Evolutionary conservation across 2,329 filamentous ascomycete species (phyloP), one percentile per base, ranked within the genome.

Genomic region (Capronia coronata): DNA sequence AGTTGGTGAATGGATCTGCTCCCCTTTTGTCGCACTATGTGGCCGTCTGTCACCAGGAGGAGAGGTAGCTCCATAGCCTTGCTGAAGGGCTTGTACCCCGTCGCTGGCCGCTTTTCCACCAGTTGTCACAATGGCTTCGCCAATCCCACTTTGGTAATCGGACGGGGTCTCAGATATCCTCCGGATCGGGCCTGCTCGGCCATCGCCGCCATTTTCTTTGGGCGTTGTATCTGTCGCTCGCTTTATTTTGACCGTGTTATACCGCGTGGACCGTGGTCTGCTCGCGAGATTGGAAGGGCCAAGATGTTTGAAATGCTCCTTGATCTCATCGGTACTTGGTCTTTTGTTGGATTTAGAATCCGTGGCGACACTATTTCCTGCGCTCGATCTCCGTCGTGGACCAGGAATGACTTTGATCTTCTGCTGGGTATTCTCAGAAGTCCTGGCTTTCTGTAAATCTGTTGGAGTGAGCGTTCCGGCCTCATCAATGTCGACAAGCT

Each of bases 181-280:
- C 10, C 58, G 61, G 16, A 29, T 64, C 60, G 10, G 64, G 54
- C 35, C 71, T 59, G n/a, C 57, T 40, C 61, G 63, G 53, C 73
- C 73, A 5, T 54, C 70, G 63, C 44, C 69, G 68, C 23, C 68
- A 38, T 63, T 63, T 52, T 49, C 64, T 63, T 55, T 66, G 48
- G 50, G 58, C 58, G 52, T 57, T 59, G 68, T 48, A 63, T 63
- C 51, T 38, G 51, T 61, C 11, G 72, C 77, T 11, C 78, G 79
- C 63, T 84, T 84, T 65, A 84, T 83, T 64, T 83, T 83, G 54
- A 84, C 80, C 8, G 73, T 75, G 49, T 74, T 74, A 64, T 79
- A 82, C 29, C 80, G 77, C 5, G 80, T 84, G 29, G 75, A 67
- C 46, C 78, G 77, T 2, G 80, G 80, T 35, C 75, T 70, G 54